Base-by-base conservation (phyloP, 78 protist species). In the Creolimax fragrantissima region DNA sequence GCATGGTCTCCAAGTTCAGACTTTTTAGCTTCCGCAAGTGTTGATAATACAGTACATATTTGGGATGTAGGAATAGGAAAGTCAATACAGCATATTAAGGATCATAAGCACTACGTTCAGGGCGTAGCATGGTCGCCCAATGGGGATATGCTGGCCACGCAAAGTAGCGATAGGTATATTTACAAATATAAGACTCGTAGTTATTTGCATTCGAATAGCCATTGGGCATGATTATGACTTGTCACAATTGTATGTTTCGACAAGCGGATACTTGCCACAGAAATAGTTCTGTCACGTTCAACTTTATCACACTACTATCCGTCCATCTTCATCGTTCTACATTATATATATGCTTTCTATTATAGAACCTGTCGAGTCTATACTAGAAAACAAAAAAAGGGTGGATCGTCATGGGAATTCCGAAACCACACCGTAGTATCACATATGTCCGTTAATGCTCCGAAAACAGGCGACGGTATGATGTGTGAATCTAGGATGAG, bases 101-200 rank as follows among this genome's bases (percentile, higher is more conserved):
- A 89, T 39, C 95, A 94, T 81, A 4, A 39, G 36, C 93, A 90
- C 91, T 94, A 86, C 47, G 94, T 92, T 32, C 93, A 92, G 89
- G 96, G 96, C 66, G 94, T 92, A 6, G 90, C 94, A 17, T 94
- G 94, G 94, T 92, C 67, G 58, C 96, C 96, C 5, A 43, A 2
- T 7, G 93, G 89, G 37, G 44, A 81, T 3, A 4, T 3, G 35
- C 36, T 94, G 17, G 83, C 43, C 45, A 88, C 94, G 2, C 39
- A 45, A 42, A 91, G 94, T 42, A n/a, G 89, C 81, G 96, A 94
- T 43, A 91, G 96, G 43, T 58, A 58, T 24, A 24, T 1, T 58
- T 58, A 24, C 39, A 58, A 24, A 32, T 58, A 24, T 58, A 58
- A 1, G 24, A 24, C 11, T 0, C 24, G 74, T 58, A 58, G 11